Evolutionary conservation across 116 monocot genomes (phyloP), one percentile per base, ranked within the genome.

Genomic region (Posidonia oceanica): DNA sequence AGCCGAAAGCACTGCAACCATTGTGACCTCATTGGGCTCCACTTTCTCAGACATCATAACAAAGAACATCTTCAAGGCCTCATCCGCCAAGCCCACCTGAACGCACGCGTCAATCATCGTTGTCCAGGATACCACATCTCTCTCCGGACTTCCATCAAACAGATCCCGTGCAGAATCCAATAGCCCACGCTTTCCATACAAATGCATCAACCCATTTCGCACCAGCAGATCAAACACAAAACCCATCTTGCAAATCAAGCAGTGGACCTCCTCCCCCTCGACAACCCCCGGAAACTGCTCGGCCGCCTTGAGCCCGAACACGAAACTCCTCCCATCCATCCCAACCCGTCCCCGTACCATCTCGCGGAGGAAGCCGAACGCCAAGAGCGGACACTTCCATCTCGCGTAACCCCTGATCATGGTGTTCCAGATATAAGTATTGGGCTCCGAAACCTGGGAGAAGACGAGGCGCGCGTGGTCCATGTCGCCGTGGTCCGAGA

Each of bases 71-170:
- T 29, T 59, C 54, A 87, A 44, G 8, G 85, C 77, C 54, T 82
- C 79, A 38, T 62, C 54, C 0, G 75, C 59, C 15, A 53, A 15
- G 17, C 78, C 85, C 0, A 13, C 69, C 59, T 75, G 70, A 4
- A 73, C 70, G 53, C 78, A 83, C 39, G 75, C 91, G 59, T 87
- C 87, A 21, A 91, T 79, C 59, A 91, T 79, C 23, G 85, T 91
- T 0, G 91, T 87, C 91, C 87, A 91, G 20, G 91, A 85, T 67
- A 86, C 75, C 14, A 93, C 82, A 73, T 88, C 86, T 75, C 75
- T 75, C 4, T 80, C 68, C 51, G 36, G 6, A 70, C 80, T 79
- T 75, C 51, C 68, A 62, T 81, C 79, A 48, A 94, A 88, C 81
- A 89, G 1, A 16, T 80, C 40, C 14, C 69, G 12, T 3, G 87